Evolutionary conservation across 1,284 basidiomycete species (phyloP).

Genomic region (Boletus mariae): DNA sequence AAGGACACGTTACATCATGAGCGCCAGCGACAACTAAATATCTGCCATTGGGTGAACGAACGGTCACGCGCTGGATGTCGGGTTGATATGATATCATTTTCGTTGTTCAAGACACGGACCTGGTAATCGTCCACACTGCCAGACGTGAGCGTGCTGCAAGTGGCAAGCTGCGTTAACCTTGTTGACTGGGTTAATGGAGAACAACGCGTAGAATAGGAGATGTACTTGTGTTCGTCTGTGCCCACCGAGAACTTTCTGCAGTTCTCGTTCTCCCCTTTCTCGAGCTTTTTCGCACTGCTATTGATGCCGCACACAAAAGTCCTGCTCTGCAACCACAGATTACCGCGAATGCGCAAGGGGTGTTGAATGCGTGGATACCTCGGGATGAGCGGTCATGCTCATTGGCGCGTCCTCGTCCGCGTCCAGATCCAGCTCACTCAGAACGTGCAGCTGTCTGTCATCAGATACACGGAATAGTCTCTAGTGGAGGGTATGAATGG

Average conservation of each 20-base stretch:
- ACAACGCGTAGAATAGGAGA: not conserved
- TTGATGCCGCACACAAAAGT: constrained; percentile 83
- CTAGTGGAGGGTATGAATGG: constrained; percentile 37
- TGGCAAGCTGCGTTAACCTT: constrained; percentile 53
- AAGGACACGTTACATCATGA: constrained; percentile 46
- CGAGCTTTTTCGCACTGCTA: constrained; percentile 59
- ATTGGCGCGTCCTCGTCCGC: constrained; percentile 88
- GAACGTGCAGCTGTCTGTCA: constrained; percentile 54
- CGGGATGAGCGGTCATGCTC: constrained; percentile 76
- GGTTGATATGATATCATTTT: constrained; percentile 4
- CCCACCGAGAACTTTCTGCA: constrained; percentile 68
- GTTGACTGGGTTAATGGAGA: constrained; percentile 10
- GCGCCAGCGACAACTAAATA: constrained; percentile 62
- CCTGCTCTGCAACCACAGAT: constrained; percentile 37
- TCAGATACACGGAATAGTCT: constrained; percentile 68
- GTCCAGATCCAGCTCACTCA: constrained; percentile 72
- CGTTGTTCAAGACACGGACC: constrained; percentile 40
- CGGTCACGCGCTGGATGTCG: constrained; percentile 68
- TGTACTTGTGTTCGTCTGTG: constrained; percentile 40
- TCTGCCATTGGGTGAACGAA: constrained; percentile 61
- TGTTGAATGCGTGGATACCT: constrained; percentile 41
- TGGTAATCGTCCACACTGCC: constrained; percentile 76
- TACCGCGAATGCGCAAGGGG: not conserved
- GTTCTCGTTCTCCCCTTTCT: constrained; percentile 74
- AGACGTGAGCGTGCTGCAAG: constrained; percentile 60